phyloP scores from a whole-genome alignment of 345 rosid species.

The Bruguiera sexangula region DNA sequence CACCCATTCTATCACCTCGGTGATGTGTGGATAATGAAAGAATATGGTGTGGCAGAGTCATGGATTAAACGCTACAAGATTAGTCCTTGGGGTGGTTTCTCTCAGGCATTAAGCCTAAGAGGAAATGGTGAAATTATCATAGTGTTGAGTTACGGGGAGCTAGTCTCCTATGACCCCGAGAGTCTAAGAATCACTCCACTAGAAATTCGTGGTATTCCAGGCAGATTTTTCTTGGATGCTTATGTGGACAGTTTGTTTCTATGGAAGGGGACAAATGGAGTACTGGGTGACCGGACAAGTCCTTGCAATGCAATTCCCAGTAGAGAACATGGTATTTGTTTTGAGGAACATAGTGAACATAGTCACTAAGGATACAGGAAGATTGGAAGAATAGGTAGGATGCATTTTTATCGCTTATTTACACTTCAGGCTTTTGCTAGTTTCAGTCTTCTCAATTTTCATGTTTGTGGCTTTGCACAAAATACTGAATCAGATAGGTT shows the following conservation, averaged over 20 bases:
- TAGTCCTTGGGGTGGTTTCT: not conserved
- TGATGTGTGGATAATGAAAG: conserved; percentile 15
- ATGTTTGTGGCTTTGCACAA: too few species aligned
- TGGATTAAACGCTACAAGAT: conserved; percentile 9
- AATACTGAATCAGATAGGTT: too few species aligned
- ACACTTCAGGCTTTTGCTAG: not conserved
- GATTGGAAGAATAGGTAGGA: not conserved
- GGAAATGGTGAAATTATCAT: conserved; percentile 10
- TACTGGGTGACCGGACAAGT: not conserved
- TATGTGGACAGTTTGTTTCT: conserved; percentile 8
- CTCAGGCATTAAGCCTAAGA: not conserved
- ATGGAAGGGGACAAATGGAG: not conserved
- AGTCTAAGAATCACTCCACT: not conserved
- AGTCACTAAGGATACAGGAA: not conserved
- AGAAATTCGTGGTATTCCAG: not conserved
- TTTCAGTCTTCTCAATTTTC: not conserved
- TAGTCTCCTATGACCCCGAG: conserved; percentile 6
- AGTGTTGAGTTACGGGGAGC: not conserved
- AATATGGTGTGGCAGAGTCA: conserved; percentile 7
- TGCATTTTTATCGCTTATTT: not conserved
- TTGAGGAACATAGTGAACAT: not conserved
- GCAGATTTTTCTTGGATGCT: conserved; percentile 1
- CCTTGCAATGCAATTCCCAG: not conserved
- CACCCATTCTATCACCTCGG: not conserved
- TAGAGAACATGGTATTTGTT: not conserved